Base-by-base conservation (phyloP, 441 rosid genomes). In the Pelargonium cotyledonis region DNA sequence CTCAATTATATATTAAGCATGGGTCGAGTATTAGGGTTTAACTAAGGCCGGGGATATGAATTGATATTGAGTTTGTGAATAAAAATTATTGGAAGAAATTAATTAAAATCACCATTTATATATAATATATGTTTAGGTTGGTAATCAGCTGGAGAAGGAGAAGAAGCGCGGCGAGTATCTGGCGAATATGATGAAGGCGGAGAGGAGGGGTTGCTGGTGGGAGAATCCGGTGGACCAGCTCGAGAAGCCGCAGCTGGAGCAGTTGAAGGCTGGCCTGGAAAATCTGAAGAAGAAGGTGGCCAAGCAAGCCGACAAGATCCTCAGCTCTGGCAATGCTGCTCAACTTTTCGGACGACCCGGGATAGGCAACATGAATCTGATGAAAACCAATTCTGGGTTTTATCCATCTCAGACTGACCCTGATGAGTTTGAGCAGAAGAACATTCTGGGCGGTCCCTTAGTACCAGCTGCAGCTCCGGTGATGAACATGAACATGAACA, bases 201-300 rank as follows among this genome's bases (percentile, higher is more conserved):
- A 74, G 6, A 67, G 23, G 23, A 60, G 16, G 3, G 73, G 70
- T 43, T 16, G 67, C 29, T 85, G 87, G 92, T 84, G 88, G 89
- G 82, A 81, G 72, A 44, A 72, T 6, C 82, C 85, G 0, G 5
- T 83, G 7, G 84, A 84, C 11, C 80, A 75, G 49, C 76, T 88
- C 19, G 76, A 35, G 11, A 16, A 72, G 31, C 5, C 49, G 1
- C 85, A 87, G 65, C 79, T 82, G 5, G 49, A 65, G 29, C 76
- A 65, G 65, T 69, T 86, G 40, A 82, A 80, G 77, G 40, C 49
- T 1, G 40, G 69, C 0, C 71, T 82, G 63, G 77, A 78, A 21
- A 72, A 61, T 40, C 47, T 85, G 67, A 77, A 79, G 76, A 81
- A 75, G 60, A 10, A 49, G 0, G 82, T 89, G 31, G 41, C 73